phyloP scores from a whole-genome alignment of 1,284 basidiomycete genomes.

The Ceratobasidium sp. region DNA sequence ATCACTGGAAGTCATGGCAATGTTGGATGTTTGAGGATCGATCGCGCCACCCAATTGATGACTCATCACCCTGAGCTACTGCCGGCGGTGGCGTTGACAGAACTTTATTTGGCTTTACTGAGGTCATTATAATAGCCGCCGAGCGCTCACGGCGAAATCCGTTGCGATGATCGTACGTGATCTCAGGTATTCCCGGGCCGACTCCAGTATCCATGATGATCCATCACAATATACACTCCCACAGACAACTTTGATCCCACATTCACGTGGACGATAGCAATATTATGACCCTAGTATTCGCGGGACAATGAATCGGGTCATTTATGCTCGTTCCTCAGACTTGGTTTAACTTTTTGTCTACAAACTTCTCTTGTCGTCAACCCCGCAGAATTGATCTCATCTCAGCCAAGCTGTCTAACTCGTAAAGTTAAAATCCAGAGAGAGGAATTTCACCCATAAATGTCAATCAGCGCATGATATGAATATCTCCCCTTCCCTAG shows the following conservation, averaged over 20 bases:
- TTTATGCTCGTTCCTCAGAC: neutral
- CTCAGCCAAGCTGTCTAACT: conserved; percentile 16
- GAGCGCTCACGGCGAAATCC: neutral
- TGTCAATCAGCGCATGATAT: conserved; percentile 30
- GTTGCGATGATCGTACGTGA: neutral
- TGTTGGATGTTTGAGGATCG: neutral
- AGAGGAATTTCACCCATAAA: conserved; percentile 20
- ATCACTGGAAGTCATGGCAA: neutral
- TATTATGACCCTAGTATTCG: neutral
- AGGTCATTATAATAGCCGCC: neutral
- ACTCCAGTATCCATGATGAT: neutral
- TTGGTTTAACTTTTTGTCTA: neutral
- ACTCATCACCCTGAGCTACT: neutral
- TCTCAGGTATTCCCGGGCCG: neutral
- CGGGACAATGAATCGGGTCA: neutral
- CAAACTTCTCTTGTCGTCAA: neutral
- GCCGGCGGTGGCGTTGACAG: too few relatives aligned
- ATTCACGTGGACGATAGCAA: conserved; percentile 6
- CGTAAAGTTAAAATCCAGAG: conserved; percentile 24
- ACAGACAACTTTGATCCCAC: neutral
- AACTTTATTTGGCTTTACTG: conserved; percentile 33
- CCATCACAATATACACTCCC: neutral
- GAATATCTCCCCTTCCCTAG: conserved; percentile 18
- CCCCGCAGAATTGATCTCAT: conserved; percentile 3
- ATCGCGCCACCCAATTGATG: conserved; percentile 14